Conservation (phyloP, 768 basidiomycete genomes). For the Astraeus odoratus region DNA sequence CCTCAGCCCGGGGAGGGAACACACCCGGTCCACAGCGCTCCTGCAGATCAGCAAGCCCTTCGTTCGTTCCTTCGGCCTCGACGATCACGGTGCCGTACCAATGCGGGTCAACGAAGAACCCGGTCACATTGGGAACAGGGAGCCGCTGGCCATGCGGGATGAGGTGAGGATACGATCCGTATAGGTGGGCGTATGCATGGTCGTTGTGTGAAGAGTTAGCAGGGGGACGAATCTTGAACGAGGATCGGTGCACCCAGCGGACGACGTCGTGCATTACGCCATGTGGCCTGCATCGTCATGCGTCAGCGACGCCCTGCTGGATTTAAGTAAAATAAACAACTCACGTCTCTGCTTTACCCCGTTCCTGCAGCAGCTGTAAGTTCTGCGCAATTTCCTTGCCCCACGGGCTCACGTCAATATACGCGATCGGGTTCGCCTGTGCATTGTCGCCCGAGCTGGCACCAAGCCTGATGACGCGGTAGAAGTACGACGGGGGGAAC, state of each 20-base stretch:
- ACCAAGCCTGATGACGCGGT: slow-evolving; percentile 69
- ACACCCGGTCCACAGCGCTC: slow-evolving; percentile 61
- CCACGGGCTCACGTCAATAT: slow-evolving; percentile 75
- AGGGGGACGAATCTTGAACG: slow-evolving; percentile 58
- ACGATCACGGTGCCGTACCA: slow-evolving; percentile 83
- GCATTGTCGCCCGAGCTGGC: slow-evolving; percentile 29
- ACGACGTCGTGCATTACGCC: slow-evolving; percentile 75
- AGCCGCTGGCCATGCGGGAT: slow-evolving; percentile 20
- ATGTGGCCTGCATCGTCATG: slow-evolving; percentile 49
- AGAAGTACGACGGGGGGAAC: slow-evolving; percentile 86
- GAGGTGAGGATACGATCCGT: slow-evolving; percentile 18
- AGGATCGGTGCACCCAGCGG: slow-evolving; percentile 79
- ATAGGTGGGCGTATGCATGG: slow-evolving; percentile 22
- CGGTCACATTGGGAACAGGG: slow-evolving; percentile 49
- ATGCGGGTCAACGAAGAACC: slow-evolving; percentile 60
- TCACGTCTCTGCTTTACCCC: slow-evolving; percentile 74
- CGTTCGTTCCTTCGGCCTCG: slow-evolving; percentile 84
- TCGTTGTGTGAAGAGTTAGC: slow-evolving; percentile 27
- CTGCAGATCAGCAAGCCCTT: slow-evolving; percentile 73
- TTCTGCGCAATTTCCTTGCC: slow-evolving; percentile 69
- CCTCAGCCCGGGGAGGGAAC: slow-evolving; percentile 54
- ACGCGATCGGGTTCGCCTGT: slow-evolving; percentile 54
- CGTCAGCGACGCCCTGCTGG: slow-evolving; percentile 6
- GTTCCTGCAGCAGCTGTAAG: slow-evolving; percentile 70
- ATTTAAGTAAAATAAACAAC: slow-evolving; percentile 23